These are phyloP conservation scores for Starmerella floris DNA, from an alignment of 805 yeast genomes.

Conservation along the genomic window DNA sequence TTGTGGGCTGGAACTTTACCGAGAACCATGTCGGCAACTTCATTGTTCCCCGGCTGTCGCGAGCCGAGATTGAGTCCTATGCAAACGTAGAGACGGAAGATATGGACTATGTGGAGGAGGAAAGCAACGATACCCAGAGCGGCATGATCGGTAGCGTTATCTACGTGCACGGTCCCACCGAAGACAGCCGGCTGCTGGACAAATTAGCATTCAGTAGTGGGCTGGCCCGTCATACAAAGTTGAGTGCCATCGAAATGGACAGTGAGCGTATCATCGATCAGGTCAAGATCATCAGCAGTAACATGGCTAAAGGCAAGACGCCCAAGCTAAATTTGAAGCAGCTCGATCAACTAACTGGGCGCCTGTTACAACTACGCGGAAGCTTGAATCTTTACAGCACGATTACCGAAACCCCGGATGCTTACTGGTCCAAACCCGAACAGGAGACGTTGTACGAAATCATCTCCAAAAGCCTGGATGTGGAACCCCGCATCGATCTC, in stretches of 20 bases:
- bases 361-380: constrained; percentile 62
- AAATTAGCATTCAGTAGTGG: constrained; percentile 86
- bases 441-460: constrained; percentile 62
- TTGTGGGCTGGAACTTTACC: constrained; percentile 70
- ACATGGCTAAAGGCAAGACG: constrained; percentile 46
- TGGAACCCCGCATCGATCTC: constrained; percentile 62
- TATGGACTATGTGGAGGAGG: constrained; percentile 55
- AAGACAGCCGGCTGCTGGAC: constrained; percentile 45
- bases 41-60: constrained; percentile 37
- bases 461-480: constrained; percentile 60
- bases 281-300: constrained; percentile 52
- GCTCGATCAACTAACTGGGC: constrained; percentile 57
- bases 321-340: constrained; percentile 39
- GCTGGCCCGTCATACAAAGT: constrained; percentile 68
- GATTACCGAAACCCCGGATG: constrained; percentile 80
- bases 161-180: constrained; percentile 41
- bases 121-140: constrained; percentile 28
- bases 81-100: constrained; percentile 62
- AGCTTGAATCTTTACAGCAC: constrained; percentile 76
- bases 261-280: constrained; percentile 54
- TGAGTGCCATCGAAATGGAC: constrained; percentile 63
- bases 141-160: constrained; percentile 58
- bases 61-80: constrained; percentile 38
- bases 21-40: constrained; percentile 37
- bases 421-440: constrained; percentile 85